Conservation (phyloP, 23 red algal genomes). For the Agarophyton chilense region DNA sequence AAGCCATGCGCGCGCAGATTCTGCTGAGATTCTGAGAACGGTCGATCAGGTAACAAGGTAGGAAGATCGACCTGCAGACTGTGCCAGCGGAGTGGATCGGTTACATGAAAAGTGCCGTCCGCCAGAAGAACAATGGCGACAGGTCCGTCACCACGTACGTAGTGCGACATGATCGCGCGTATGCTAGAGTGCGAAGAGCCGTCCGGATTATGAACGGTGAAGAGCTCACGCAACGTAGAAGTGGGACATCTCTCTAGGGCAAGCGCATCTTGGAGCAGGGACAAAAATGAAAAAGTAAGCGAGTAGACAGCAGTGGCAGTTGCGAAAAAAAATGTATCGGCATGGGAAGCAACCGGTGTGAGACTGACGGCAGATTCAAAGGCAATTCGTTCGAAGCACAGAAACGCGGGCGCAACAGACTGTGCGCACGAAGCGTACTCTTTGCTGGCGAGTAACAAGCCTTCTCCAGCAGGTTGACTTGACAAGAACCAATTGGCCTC, state of each 20-base stretch:
- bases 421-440: conserved; percentile 40
- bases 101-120: conserved; percentile 36
- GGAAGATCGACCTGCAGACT: conserved; percentile 13
- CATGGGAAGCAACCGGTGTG: conserved; percentile 43
- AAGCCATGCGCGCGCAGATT: conserved; percentile 8
- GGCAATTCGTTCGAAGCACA: conserved; percentile 64
- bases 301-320: conserved; percentile 40
- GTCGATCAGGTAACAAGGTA: not conserved
- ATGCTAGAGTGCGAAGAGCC: not conserved
- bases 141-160: conserved; percentile 34
- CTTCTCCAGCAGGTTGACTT: not conserved
- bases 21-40: conserved; percentile 6
- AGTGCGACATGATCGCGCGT: conserved; percentile 30
- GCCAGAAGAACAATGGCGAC: conserved; percentile 39
- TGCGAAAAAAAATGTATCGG: conserved; percentile 37
- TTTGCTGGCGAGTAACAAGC: conserved; percentile 9
- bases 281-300: conserved; percentile 54
- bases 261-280: conserved; percentile 26
- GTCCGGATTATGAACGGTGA: conserved; percentile 21
- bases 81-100: conserved; percentile 56
- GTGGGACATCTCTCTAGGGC: conserved; percentile 23
- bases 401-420: conserved; percentile 38
- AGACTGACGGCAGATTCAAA: conserved; percentile 47
- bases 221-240: conserved; percentile 9
- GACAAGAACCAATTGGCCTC: conserved; percentile 56